Percentiles rank a stretch among this genome's conserved stretches.
Evolutionary conservation across 495 filamentous ascomycete species (phyloP).

Genomic region (Lasiosphaeria miniovina): DNA sequence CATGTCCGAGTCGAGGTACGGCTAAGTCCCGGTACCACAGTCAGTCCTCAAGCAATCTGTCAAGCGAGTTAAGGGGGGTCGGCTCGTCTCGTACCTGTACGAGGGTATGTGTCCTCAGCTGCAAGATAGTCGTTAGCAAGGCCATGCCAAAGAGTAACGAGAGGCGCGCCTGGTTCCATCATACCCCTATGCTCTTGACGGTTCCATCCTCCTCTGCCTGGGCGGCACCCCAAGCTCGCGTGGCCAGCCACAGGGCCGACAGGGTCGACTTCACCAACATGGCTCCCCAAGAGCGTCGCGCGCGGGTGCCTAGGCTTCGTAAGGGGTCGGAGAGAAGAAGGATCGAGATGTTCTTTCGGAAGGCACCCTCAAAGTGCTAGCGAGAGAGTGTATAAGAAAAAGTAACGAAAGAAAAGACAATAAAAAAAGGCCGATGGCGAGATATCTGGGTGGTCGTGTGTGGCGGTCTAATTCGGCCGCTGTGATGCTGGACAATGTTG

Average conservation of each 20-base stretch:
- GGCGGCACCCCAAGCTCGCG: constrained; percentile 43
- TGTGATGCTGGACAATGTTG: constrained; percentile 6
- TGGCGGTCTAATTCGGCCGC: background rate
- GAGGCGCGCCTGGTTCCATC: constrained; percentile 15
- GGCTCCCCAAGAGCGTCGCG: background rate
- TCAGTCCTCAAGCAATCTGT: constrained; percentile 8
- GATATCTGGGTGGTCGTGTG: background rate
- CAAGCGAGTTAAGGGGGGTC: constrained; percentile 20
- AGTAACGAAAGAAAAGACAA: background rate
- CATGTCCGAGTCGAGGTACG: constrained; percentile 97
- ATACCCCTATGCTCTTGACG: constrained; percentile 56
- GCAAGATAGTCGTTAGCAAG: constrained; percentile 14
- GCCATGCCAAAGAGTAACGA: background rate
- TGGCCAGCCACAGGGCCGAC: constrained; percentile 56
- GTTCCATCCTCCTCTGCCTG: constrained; percentile 44
- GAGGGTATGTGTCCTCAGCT: constrained; percentile 79
- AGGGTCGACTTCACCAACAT: constrained; percentile 51
- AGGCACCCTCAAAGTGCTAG: background rate
- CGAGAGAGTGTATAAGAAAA: constrained; percentile 15
- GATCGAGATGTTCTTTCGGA: background rate
- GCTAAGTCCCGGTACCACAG: constrained; percentile 46
- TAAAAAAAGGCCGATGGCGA: background rate
- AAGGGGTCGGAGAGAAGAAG: background rate
- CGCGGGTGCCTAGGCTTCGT: background rate
- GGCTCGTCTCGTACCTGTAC: constrained; percentile 42